Evolutionary conservation across 2,329 filamentous ascomycete species (phyloP).

Genomic region (Ilyonectria sp.): DNA sequence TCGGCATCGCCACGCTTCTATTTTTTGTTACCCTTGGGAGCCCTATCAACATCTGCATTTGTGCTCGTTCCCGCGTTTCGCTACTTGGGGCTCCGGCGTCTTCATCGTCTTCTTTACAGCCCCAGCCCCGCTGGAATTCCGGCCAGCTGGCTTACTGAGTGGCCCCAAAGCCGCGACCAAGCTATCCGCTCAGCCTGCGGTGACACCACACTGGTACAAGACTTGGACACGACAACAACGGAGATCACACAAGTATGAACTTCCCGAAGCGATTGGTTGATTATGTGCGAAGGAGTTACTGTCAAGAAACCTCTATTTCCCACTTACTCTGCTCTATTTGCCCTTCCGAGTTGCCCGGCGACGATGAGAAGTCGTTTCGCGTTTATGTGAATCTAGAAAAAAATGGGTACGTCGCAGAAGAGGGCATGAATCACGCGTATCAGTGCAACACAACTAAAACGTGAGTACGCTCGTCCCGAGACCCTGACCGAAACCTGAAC

Average conservation of each 20-base stretch:
- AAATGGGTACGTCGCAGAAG: not conserved
- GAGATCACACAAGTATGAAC: conserved; percentile 10
- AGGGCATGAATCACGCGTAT: conserved; percentile 5
- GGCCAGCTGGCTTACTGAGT: not conserved
- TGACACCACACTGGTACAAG: conserved; percentile 1
- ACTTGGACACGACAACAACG: not conserved
- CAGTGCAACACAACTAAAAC: not conserved
- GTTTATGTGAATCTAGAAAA: not conserved
- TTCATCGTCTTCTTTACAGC: not conserved
- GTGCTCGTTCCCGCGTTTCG: too few relatives aligned
- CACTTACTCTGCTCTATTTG: conserved; percentile 8
- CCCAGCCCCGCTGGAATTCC: not conserved
- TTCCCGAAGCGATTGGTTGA: conserved; percentile 10
- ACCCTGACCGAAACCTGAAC: not conserved
- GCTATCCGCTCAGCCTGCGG: not conserved
- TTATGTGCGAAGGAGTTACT: not conserved
- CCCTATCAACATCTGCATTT: too few relatives aligned
- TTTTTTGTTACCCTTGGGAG: too few relatives aligned
- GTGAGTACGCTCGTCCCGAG: not conserved
- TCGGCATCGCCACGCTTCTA: too few relatives aligned
- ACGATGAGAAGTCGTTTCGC: not conserved
- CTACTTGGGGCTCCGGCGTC: not conserved
- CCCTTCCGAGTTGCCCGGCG: not conserved
- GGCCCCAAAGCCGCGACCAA: not conserved
- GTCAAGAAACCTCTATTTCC: conserved; percentile 4